Evolutionary conservation across 192 early-diverging fungal species (phyloP), one percentile per base, ranked within the genome.

Genomic region (Podila horticola): DNA sequence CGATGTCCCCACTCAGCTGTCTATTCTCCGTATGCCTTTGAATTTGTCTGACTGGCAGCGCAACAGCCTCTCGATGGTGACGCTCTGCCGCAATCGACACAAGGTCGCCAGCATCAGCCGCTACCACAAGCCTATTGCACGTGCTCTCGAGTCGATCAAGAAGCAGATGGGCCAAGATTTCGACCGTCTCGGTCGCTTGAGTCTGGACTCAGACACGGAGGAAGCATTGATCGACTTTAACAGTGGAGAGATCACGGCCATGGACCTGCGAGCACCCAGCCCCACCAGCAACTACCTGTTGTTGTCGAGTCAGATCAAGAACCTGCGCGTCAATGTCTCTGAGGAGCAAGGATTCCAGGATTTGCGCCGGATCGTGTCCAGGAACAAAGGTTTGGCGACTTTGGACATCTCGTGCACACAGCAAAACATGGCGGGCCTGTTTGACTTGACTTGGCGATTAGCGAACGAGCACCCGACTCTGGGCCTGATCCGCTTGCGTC

Each of bases 101-200:
- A 48, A 41, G 20, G 11, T 26, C 15, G 57, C 63, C 28, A 73
- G 64, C 10, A 29, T 73, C 34, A 58, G 63, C 7, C 62, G 64
- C 8, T 15, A 36, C 24, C 33, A 64, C n/a, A 28, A 66, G 22
- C 55, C 34, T 52, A 31, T 62, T 20, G 71, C 34, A 13, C 48
- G 51, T 3, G 71, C 62, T 30, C 63, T 73, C 12, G 52, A 65
- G n/a, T 24, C 58, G 29, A 63, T 73, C 38, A 63, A 73, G 50
- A 52, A 51, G 8, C 51, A 58, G 17, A 64, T 65, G 62, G 61
- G 63, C 17, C 34, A 12, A 11, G 55, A 64, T 8, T 52, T 55
- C 17, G 4, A 15, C 17, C 19, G 10, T 34, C 26, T 55, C 9
- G 64, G 9, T n/a, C 49, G 33, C 9, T 31, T 67, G 33, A 51